phyloP scores from a whole-genome alignment of 805 yeast species.

The Ogataea paradorogensis region DNA sequence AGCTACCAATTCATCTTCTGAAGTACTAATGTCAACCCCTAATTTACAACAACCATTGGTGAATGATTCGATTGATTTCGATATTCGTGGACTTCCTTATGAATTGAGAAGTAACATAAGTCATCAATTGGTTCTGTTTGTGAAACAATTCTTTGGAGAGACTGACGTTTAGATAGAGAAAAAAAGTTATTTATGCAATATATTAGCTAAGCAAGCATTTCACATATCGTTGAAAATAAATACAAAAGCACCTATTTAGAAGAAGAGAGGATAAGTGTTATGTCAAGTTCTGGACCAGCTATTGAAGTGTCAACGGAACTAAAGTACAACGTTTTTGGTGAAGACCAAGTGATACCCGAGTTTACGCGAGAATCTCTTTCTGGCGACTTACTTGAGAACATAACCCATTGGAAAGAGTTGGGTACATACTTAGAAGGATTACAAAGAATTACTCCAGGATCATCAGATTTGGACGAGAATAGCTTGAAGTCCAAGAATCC shows the following conservation, averaged over 20 bases:
- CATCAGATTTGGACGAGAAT: constrained; percentile 10
- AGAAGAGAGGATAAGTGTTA: constrained; percentile 5
- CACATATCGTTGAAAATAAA: constrained; percentile 4
- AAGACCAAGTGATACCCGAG: constrained; percentile 10
- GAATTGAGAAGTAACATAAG: constrained; percentile 31
- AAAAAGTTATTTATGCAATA: not conserved
- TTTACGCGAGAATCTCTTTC: constrained; percentile 6
- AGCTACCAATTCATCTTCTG: not conserved
- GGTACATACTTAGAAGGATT: constrained; percentile 34
- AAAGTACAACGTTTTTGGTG: constrained; percentile 11
- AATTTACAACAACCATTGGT: constrained; percentile 2
- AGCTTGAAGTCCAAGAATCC: constrained; percentile 31
- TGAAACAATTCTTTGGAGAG: constrained; percentile 31
- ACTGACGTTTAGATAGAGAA: not conserved
- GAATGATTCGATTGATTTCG: constrained; percentile 17
- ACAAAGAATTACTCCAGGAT: constrained; percentile 17
- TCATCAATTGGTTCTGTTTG: constrained; percentile 28
- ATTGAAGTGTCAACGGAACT: constrained; percentile 10
- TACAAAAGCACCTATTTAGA: not conserved
- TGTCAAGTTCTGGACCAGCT: constrained; percentile 10
- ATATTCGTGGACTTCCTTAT: constrained; percentile 25
- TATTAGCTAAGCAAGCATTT: constrained; percentile 1
- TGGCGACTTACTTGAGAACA: constrained; percentile 16
- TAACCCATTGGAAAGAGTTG: constrained; percentile 36
- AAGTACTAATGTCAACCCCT: not conserved